Conservation (phyloP, 78 protist genomes). For the Cavenderia fasciculata region DNA sequence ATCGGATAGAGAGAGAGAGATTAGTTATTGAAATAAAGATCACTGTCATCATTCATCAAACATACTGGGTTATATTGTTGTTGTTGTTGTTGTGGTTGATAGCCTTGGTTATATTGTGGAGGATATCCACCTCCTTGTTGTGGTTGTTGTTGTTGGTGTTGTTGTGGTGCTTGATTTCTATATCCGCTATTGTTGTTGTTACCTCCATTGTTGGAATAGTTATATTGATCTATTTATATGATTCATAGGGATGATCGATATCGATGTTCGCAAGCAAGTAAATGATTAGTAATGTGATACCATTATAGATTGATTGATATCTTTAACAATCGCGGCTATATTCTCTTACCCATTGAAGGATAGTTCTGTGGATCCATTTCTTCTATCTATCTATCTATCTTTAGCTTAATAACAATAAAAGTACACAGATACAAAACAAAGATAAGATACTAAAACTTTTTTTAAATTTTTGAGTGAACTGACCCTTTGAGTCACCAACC, state of each 20-base stretch:
- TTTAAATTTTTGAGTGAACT: too few relatives aligned
- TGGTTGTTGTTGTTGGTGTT: constrained; percentile 14
- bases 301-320: background rate
- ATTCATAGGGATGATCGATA: background rate
- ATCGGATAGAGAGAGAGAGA: background rate
- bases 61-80: constrained; percentile 4
- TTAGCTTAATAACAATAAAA: too few relatives aligned
- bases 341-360: constrained; percentile 59
- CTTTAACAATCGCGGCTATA: background rate
- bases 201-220: background rate
- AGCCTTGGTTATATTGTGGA: background rate
- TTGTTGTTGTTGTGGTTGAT: constrained; percentile 39
- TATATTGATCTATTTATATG: constrained; percentile 42
- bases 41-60: background rate
- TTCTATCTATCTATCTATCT: background rate
- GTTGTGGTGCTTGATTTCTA: background rate
- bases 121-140: constrained; percentile 1
- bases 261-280: background rate
- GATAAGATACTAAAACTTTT: too few relatives aligned
- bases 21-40: background rate
- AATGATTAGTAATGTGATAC: background rate
- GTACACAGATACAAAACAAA: too few relatives aligned
- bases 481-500: too few relatives aligned
- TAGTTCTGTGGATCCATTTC: constrained; percentile 3
- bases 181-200: background rate